A percentile compares a stretch with the other conserved stretches of the same genome.
phyloP scores from a whole-genome alignment of 495 filamentous ascomycete species.

The Hypoxylon fuscum region DNA sequence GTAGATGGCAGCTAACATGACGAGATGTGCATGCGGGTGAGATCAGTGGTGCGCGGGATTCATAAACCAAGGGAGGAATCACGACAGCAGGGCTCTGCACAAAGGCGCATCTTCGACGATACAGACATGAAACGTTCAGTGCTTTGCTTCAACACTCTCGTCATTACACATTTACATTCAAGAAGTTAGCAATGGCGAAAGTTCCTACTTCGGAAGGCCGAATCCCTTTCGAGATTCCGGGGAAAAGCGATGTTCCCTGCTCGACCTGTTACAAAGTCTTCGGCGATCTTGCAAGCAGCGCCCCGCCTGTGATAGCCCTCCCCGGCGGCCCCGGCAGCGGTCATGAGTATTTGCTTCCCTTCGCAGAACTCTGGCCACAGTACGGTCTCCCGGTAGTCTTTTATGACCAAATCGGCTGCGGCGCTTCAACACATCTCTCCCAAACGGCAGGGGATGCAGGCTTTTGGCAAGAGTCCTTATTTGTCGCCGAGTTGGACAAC shows the following conservation, averaged over 20 bases:
- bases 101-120: no score
- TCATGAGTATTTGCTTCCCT: conserved; percentile 52
- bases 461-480: conserved; percentile 59
- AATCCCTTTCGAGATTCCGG: conserved; percentile 14
- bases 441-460: conserved; percentile 51
- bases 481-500: conserved; percentile 58
- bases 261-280: conserved; percentile 19
- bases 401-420: conserved; percentile 65
- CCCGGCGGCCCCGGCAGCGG: conserved; percentile 59
- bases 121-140: no score
- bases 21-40: no score
- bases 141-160: no score
- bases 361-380: conserved; percentile 44
- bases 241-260: conserved; percentile 21
- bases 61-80: no score
- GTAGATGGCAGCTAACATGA: no score
- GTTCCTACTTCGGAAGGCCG: no score
- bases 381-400: conserved; percentile 55
- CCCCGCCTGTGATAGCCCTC: conserved; percentile 47
- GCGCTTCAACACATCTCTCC: conserved; percentile 52
- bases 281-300: conserved; percentile 35
- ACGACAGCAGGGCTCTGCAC: no score
- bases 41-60: no score
- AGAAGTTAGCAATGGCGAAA: no score
- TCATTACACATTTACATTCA: no score